Evolutionary conservation across 2,329 filamentous ascomycete genomes (phyloP).

Genomic region (Phialophora verrucosa): DNA sequence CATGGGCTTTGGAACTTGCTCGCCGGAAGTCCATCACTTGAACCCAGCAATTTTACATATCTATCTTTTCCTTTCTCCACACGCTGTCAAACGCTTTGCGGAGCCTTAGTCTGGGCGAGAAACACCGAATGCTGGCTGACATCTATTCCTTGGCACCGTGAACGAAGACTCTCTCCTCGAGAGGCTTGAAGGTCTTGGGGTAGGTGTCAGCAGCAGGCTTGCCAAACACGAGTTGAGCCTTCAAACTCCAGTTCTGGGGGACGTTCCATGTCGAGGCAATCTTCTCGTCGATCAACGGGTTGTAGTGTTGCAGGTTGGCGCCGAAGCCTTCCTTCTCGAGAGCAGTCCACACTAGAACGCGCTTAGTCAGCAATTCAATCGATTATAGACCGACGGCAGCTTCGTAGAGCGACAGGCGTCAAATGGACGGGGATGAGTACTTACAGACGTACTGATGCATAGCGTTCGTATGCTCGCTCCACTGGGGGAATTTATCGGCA

Average conservation of each 20-base stretch:
- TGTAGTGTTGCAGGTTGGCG: conserved; percentile 92
- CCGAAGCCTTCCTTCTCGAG: conserved; percentile 84
- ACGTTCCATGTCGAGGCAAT: conserved; percentile 73
- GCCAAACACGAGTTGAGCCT: conserved; percentile 85
- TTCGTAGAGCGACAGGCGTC: not conserved
- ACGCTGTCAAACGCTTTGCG: not conserved
- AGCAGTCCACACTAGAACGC: conserved; percentile 72
- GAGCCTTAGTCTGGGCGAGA: not conserved
- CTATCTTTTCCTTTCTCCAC: not conserved
- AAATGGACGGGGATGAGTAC: not conserved
- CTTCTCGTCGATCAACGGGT: conserved; percentile 78
- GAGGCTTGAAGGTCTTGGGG: conserved; percentile 34
- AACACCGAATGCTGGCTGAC: not conserved
- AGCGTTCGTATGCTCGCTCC: conserved; percentile 76
- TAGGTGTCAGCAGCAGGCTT: conserved; percentile 27
- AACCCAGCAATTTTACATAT: not conserved
- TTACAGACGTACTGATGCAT: conserved; percentile 63
- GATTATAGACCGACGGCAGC: no score
- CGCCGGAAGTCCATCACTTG: not conserved
- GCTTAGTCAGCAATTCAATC: not conserved
- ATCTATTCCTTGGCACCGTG: conserved; percentile 24
- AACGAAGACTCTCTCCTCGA: conserved; percentile 34
- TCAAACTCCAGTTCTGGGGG: conserved; percentile 74
- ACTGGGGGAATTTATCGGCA: conserved; percentile 78
- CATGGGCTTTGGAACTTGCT: not conserved